These are phyloP conservation scores for Aspergillus eucalypticola DNA, from an alignment of 2,329 filamentous ascomycete genomes.

Conservation along the genomic window DNA sequence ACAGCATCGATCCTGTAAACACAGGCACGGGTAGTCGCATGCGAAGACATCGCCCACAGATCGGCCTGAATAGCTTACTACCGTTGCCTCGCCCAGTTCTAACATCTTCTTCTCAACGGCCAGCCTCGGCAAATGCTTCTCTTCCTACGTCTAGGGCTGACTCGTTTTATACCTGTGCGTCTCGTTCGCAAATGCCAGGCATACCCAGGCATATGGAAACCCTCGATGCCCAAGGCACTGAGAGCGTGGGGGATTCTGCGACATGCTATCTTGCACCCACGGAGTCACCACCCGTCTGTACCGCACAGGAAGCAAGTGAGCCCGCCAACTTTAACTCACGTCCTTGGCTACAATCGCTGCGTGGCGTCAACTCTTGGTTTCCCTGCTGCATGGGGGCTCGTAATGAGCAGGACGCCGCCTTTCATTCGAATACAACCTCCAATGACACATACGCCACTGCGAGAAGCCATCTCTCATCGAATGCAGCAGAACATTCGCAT, in stretches of 20 bases:
- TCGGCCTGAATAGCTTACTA: background rate
- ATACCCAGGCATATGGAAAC: background rate
- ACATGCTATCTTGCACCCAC: constrained; percentile 12
- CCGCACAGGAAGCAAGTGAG: background rate
- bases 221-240: background rate
- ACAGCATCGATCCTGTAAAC: background rate
- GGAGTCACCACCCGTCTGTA: constrained; percentile 8
- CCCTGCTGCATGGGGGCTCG: constrained; percentile 9
- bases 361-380: constrained; percentile 6
- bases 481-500: background rate
- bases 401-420: constrained; percentile 1
- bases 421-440: constrained; percentile 14
- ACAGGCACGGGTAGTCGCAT: background rate
- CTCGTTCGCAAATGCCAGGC: constrained; percentile 3
- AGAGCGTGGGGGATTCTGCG: background rate
- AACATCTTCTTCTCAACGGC: background rate
- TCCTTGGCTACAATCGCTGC: constrained; percentile 7
- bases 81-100: background rate
- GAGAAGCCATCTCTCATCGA: constrained; percentile 1
- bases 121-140: background rate
- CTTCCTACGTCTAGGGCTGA: constrained; percentile 4
- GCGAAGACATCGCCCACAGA: background rate
- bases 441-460: constrained; percentile 21
- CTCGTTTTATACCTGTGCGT: constrained; percentile 15
- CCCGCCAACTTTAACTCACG: background rate